Base-by-base conservation (phyloP, 1,284 basidiomycete genomes). In the Malassezia vespertilionis region DNA sequence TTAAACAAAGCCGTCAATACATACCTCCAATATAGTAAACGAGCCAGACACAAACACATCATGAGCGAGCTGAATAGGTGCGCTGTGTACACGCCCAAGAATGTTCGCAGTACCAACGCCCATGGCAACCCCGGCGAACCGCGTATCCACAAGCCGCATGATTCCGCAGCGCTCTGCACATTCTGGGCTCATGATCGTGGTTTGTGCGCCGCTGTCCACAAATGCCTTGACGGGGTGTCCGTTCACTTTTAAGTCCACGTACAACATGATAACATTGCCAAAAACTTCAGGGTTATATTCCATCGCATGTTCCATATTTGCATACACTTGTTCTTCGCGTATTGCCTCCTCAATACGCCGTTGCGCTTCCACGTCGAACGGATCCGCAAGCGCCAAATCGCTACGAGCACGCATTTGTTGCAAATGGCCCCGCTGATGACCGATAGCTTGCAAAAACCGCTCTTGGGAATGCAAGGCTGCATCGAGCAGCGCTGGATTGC, bases 41-140 rank as follows among this genome's bases (percentile, higher is more conserved):
- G 87, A 81, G 68, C 91, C 95, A 0, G 89, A 82, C 9, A 97
- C 76, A 73, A 80, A 77, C 23, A 96, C 74, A 32, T 71, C 67
- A 63, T 83, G 80, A 7, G 82, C 81, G 23, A 97, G 73, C 71
- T 88, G 89, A 57, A 97, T 78, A 71, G 89, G 91, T 0, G 88
- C 87, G 42, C 81, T 84, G 74, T 97, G 93, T 5, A 97, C 82
- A 15, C 91, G 79, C 1, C 93, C 93, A 1, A 97, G 77, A 57
- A 97, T 95, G 56, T 84, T 82, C 22, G 91, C 91, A 0, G 86
- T 93, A 15, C 91, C 91, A 9, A 96, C 93, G 20, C 93, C 93
- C n/a, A 80, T 77, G 0, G 91, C 93, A 46, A 93, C 83, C 33
- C 91, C 91, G 2, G 82, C 75, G 68, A 88, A 96, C 20, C 87